phyloP scores from a whole-genome alignment of 768 basidiomycete species.

The Tricholoma hemisulphureum region DNA sequence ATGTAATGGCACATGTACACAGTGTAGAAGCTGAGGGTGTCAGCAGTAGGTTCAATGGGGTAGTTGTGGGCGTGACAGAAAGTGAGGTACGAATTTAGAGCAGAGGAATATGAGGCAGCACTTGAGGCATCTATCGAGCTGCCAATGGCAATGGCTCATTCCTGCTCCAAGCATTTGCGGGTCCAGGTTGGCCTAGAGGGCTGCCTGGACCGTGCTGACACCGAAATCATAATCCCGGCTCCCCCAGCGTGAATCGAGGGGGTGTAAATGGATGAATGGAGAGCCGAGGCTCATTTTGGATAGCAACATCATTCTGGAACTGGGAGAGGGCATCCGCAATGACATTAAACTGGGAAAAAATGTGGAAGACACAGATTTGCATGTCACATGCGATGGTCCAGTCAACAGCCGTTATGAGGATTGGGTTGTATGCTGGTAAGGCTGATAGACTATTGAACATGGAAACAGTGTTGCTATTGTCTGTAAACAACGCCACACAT shows the following conservation, averaged over 20 bases:
- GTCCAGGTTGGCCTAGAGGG: not conserved
- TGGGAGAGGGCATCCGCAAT: constrained; percentile 23
- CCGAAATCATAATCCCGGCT: not conserved
- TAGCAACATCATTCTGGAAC: not conserved
- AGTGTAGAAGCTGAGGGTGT: constrained; percentile 34
- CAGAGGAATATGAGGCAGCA: constrained; percentile 25
- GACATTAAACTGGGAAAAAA: constrained; percentile 15
- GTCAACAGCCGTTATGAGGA: constrained; percentile 17
- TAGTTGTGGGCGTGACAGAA: constrained; percentile 32
- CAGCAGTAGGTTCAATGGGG: constrained; percentile 33
- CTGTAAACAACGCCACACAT: constrained; percentile 19
- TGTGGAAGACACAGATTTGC: constrained; percentile 13
- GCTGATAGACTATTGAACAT: constrained; percentile 17
- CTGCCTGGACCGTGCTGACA: not conserved
- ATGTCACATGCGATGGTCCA: constrained; percentile 5
- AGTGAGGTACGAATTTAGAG: constrained; percentile 35
- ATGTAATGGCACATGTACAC: constrained; percentile 35
- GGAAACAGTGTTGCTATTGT: constrained; percentile 22
- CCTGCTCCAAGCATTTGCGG: not conserved
- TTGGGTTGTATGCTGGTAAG: constrained; percentile 14
- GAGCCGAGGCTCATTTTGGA: not conserved
- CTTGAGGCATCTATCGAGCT: constrained; percentile 23
- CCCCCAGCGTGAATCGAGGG: no score
- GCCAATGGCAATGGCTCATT: not conserved
- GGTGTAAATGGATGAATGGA: constrained; percentile 11